phyloP scores from a whole-genome alignment of 345 rosid species.

The Salix suchowensis region DNA sequence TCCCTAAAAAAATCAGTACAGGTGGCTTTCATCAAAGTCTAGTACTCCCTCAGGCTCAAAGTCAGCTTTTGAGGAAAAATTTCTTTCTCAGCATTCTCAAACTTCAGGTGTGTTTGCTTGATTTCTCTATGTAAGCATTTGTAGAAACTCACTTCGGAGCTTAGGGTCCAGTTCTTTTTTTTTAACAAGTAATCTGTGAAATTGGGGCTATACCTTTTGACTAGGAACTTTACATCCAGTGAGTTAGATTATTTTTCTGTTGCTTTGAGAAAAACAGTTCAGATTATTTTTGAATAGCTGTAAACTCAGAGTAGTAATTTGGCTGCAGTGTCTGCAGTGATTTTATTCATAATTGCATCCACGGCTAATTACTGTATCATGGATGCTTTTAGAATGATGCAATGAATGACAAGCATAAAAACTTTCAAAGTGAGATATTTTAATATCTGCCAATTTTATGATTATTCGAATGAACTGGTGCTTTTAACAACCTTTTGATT shows the following conservation, averaged over 20 bases:
- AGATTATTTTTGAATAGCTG: background rate
- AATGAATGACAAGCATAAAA: background rate
- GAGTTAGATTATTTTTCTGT: background rate
- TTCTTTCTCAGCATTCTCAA: constrained; percentile 85
- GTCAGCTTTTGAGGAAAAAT: constrained; percentile 92
- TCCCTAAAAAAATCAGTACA: constrained; percentile 65
- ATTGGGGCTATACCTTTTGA: background rate
- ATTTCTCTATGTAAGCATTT: background rate
- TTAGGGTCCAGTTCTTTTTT: background rate
- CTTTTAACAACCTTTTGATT: background rate
- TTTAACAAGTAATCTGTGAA: background rate
- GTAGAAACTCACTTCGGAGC: background rate
- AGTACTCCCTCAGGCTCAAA: constrained; percentile 49
- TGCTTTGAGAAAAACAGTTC: background rate
- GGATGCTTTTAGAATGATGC: background rate
- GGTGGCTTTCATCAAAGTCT: constrained; percentile 97
- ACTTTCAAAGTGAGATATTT: background rate
- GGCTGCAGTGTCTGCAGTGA: background rate
- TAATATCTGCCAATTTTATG: background rate
- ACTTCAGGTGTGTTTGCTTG: constrained; percentile 63
- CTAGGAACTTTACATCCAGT: background rate
- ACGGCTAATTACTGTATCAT: background rate
- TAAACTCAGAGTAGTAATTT: background rate
- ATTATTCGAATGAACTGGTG: background rate
- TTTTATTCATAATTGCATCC: background rate